Evolutionary conservation across 2,329 filamentous ascomycete species (phyloP).

Genomic region (Colletotrichum sp.): DNA sequence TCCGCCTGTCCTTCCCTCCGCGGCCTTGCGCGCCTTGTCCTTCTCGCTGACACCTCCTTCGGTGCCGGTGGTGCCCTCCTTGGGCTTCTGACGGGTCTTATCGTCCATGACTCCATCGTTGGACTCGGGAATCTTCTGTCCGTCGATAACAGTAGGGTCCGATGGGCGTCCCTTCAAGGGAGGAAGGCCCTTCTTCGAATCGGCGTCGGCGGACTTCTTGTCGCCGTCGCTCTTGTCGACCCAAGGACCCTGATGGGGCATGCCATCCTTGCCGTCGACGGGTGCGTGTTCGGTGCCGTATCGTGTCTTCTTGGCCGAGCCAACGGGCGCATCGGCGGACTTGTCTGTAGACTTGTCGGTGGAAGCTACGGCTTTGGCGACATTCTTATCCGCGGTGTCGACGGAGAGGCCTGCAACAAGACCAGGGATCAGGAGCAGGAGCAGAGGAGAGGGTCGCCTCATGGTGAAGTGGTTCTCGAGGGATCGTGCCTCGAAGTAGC

Average conservation of each 20-base stretch:
- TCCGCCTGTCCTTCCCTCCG: slow-evolving; percentile 69
- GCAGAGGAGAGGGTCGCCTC: slow-evolving; percentile 60
- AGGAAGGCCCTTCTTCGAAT: slow-evolving; percentile 43
- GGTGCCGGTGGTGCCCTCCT: slow-evolving; percentile 85
- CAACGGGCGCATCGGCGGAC: slow-evolving; percentile 23
- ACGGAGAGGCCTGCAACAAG: slow-evolving; percentile 47
- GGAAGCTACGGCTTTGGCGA: slow-evolving; percentile 28
- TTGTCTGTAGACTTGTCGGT: slow-evolving; percentile 26
- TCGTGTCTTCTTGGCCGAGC: slow-evolving; percentile 36
- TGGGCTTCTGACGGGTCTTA: slow-evolving; percentile 74
- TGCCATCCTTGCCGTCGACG: slow-evolving; percentile 91
- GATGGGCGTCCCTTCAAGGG: slow-evolving; percentile 53
- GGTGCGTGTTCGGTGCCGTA: slow-evolving; percentile 76
- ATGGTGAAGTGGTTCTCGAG: slow-evolving; percentile 45
- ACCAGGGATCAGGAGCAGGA: slow-evolving; percentile 65
- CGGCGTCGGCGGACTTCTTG: slow-evolving; percentile 34
- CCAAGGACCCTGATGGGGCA: slow-evolving; percentile 87
- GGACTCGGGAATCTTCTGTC: slow-evolving; percentile 64
- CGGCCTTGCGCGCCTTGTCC: slow-evolving; percentile 73
- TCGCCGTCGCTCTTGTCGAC: slow-evolving; percentile 51
- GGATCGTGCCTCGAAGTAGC: neutral
- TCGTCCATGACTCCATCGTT: slow-evolving; percentile 95
- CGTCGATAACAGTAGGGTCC: slow-evolving; percentile 60
- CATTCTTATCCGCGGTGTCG: slow-evolving; percentile 25
- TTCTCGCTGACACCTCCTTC: slow-evolving; percentile 91